phyloP scores from a whole-genome alignment of 805 yeast genomes.

The Kluyveromyces dobzhanskii region DNA sequence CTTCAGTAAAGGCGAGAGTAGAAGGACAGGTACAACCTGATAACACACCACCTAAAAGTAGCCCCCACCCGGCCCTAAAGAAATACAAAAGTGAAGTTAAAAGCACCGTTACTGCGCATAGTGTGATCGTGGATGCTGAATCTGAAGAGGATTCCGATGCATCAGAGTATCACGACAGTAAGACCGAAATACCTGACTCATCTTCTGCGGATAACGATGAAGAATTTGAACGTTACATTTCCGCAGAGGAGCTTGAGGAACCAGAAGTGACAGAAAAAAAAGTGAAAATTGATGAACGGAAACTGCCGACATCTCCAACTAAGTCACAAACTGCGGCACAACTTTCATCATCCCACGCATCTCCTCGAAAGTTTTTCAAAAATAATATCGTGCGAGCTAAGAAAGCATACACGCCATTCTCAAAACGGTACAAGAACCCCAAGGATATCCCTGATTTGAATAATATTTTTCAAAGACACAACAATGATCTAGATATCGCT shows the following conservation, averaged over 20 bases:
- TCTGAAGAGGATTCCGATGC: slow-evolving; percentile 6
- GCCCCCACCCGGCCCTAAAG: neutral
- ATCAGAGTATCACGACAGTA: slow-evolving; percentile 1
- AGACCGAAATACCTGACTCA: neutral
- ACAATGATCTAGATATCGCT: slow-evolving; percentile 15
- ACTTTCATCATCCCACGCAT: slow-evolving; percentile 6
- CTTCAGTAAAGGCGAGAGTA: neutral
- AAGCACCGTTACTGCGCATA: neutral
- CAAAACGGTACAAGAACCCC: slow-evolving; percentile 19
- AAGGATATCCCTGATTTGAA: slow-evolving; percentile 25
- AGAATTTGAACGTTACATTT: slow-evolving; percentile 3
- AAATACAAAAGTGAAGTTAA: neutral
- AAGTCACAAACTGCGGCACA: slow-evolving; percentile 5
- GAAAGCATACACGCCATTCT: slow-evolving; percentile 24
- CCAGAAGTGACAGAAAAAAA: slow-evolving; percentile 5
- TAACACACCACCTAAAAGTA: neutral
- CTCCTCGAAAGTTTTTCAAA: slow-evolving; percentile 24
- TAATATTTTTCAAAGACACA: slow-evolving; percentile 19
- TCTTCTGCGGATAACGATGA: slow-evolving; percentile 4
- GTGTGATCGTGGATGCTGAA: slow-evolving; percentile 2
- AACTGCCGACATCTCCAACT: slow-evolving; percentile 1
- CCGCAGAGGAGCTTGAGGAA: slow-evolving; percentile 2
- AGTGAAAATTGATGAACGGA: neutral
- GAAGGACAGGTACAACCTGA: neutral
- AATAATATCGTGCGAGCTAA: slow-evolving; percentile 26